A percentile compares a stretch with the other conserved stretches of the same genome.
These are phyloP conservation scores for Tricholoma hemisulphureum DNA, from an alignment of 768 basidiomycete genomes.

Conservation along the genomic window DNA sequence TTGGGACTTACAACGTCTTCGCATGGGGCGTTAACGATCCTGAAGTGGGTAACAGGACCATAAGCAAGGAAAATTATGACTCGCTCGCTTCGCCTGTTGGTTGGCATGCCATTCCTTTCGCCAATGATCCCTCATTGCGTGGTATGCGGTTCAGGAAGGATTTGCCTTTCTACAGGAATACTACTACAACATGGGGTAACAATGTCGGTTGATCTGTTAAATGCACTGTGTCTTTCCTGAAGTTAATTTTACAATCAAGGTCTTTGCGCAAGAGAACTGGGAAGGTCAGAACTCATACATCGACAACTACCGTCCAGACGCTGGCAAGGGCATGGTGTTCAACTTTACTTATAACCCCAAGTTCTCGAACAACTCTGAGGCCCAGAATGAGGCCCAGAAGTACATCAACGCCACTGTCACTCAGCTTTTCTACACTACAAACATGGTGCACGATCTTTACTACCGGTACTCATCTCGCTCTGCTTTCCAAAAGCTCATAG, in stretches of 20 bases:
- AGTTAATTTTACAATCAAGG: constrained; percentile 32
- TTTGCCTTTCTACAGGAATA: constrained; percentile 53
- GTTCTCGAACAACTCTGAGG: constrained; percentile 51
- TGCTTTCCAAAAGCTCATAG: neutral
- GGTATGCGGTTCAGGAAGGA: constrained; percentile 22
- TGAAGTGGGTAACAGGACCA: constrained; percentile 54
- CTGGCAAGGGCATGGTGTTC: constrained; percentile 53
- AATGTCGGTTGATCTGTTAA: constrained; percentile 48
- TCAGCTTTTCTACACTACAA: constrained; percentile 86
- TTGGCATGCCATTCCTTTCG: constrained; percentile 84
- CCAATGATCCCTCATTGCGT: constrained; percentile 58
- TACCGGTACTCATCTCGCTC: constrained; percentile 48
- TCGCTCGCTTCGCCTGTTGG: constrained; percentile 78
- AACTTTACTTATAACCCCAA: constrained; percentile 76
- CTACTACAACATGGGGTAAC: constrained; percentile 84
- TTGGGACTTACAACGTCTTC: constrained; percentile 70
- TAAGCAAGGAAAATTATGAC: constrained; percentile 71
- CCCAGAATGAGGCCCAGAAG: constrained; percentile 67
- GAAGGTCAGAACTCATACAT: constrained; percentile 65
- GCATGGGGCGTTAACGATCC: constrained; percentile 88
- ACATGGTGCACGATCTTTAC: constrained; percentile 79
- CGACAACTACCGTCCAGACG: constrained; percentile 79
- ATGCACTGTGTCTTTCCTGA: constrained; percentile 1
- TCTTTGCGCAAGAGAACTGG: constrained; percentile 95
- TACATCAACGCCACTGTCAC: constrained; percentile 87